Percentiles rank a stretch among this genome's conserved stretches.
phyloP scores from a whole-genome alignment of 139 green algal species.

The Deuterostichococcus epilithicus region DNA sequence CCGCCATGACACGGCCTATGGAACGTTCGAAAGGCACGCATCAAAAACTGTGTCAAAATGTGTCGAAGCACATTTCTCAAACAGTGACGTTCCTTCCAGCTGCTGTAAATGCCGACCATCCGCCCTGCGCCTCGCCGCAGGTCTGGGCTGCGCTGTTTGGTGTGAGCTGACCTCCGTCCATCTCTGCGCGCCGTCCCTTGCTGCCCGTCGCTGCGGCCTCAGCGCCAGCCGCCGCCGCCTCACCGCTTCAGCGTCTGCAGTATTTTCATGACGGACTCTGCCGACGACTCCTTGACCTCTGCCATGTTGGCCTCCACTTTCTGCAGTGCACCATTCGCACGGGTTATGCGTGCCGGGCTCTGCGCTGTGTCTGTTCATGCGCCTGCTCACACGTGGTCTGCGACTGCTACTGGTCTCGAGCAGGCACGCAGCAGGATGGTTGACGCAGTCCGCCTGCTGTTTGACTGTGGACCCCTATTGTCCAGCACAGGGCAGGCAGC shows the following conservation, averaged over 20 bases:
- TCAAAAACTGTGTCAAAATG: too few relatives aligned
- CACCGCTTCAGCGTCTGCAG: conserved; percentile 22
- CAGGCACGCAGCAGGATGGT: too few relatives aligned
- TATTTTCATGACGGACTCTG: conserved; percentile 10
- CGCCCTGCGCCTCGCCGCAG: too few relatives aligned
- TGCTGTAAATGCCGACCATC: too few relatives aligned
- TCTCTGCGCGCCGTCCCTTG: too few relatives aligned
- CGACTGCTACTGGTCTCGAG: neutral
- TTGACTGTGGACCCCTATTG: neutral
- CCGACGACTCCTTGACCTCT: conserved; percentile 26
- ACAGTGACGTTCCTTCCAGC: too few relatives aligned
- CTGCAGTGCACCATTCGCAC: neutral
- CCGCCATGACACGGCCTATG: too few relatives aligned
- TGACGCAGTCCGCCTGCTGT: neutral
- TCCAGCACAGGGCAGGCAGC: neutral
- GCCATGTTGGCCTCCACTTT: conserved; percentile 21
- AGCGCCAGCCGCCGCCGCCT: neutral
- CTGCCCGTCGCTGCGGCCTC: too few relatives aligned
- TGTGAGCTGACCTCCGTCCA: too few relatives aligned
- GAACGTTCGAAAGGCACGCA: too few relatives aligned
- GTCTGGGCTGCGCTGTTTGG: too few relatives aligned
- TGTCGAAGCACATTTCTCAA: too few relatives aligned
- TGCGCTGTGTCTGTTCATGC: neutral
- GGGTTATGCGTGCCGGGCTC: neutral
- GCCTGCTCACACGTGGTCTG: neutral